Evolutionary conservation across 441 rosid genomes (phyloP), one percentile per base, ranked within the genome.

Genomic region (Populus hybrid): DNA sequence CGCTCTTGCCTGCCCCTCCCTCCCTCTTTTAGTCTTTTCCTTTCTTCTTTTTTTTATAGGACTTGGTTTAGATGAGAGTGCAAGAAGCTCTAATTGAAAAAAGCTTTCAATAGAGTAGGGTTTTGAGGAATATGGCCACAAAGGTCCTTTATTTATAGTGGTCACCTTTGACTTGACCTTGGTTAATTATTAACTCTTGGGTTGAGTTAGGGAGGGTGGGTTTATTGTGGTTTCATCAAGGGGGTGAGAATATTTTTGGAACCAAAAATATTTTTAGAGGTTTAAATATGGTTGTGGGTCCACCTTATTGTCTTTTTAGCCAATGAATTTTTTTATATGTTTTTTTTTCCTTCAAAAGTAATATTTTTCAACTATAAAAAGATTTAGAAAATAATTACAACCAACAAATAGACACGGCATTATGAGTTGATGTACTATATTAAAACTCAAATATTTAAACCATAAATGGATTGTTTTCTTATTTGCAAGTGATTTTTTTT

Each of bases 141-240:
- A 59, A 35, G 16, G 63, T 66, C 65, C 67, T 71, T 70, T 72
- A 66, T 87, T 82, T 86, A 78, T 85, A 73, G 82, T 74, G 76
- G 78, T 18, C 40, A 59, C 78, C 38, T 75, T 78, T 78, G 38
- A 30, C 65, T 79, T 34, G 75, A 85, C 88, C 80, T 21, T 67
- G 80, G 89, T 85, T 84, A 73, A 12, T 73, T 74, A 61, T 72
- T 71, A 57, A 84, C 81, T 70, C 53, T 46, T 75, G 75, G 82
- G 81, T 82, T 77, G 79, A 10, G 86, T 83, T 84, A 38, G 65
- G 50, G 74, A 70, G 24, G 26, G 14, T 64, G 6, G 53, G 73
- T 78, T 83, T 24, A 2, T 16, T 20, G 69, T 35, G 59, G 28
- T 14, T 67, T 57, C 30, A 28, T 32, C 3, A 6, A 53, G 3